A percentile compares a stretch with the other conserved stretches of the same genome.
These are phyloP conservation scores for Colletotrichum camelliae DNA, from an alignment of 2,329 filamentous ascomycete species.

Conservation along the genomic window DNA sequence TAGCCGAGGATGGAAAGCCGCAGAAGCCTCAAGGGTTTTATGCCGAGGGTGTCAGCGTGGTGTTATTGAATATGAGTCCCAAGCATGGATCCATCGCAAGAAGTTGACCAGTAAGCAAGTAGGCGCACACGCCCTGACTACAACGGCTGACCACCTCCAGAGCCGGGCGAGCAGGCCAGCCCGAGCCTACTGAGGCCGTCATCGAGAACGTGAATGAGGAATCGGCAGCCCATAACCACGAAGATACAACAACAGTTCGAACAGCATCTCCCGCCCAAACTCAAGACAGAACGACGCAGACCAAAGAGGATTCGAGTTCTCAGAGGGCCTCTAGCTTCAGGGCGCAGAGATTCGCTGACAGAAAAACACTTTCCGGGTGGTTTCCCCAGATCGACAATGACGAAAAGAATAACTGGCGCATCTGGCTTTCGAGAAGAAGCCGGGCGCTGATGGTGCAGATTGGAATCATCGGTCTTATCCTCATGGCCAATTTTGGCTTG, in stretches of 20 bases:
- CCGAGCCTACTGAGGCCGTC: background rate
- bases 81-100: background rate
- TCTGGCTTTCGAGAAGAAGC: constrained; percentile 25
- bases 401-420: constrained; percentile 20
- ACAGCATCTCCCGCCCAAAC: background rate
- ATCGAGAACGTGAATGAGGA: background rate
- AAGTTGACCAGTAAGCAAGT: background rate
- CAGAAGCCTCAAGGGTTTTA: background rate
- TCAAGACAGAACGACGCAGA: background rate
- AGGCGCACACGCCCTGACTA: background rate
- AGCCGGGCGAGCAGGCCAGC: background rate
- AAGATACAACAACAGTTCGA: background rate
- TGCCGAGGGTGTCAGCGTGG: background rate
- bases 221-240: background rate
- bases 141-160: background rate
- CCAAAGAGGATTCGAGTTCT: background rate
- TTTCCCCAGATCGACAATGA: constrained; percentile 27
- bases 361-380: constrained; percentile 17
- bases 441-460: constrained; percentile 27
- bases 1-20: background rate
- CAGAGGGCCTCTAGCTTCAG: background rate
- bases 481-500: constrained; percentile 24
- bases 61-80: background rate
- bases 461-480: constrained; percentile 28
- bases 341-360: background rate